Evolutionary conservation across 2,329 filamentous ascomycete species (phyloP), one percentile per base, ranked within the genome.

Genomic region (Diaporthe vaccinii): DNA sequence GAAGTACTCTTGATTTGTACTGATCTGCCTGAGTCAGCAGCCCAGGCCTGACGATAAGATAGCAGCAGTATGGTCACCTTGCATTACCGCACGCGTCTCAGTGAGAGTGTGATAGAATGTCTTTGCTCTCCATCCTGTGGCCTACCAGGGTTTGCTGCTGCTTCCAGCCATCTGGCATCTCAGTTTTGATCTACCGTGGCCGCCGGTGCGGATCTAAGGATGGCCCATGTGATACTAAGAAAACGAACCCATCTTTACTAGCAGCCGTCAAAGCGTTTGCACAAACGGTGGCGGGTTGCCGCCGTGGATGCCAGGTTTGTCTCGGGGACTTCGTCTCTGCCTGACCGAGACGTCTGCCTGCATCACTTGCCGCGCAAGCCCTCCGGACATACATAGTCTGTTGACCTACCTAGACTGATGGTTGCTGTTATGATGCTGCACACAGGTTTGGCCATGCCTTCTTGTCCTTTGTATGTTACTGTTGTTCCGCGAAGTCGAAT

Each of bases 261-360:
- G 46, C 25, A 46, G 34, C 46, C 25, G 58, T 73, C 71, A 65
- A 73, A 65, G 46, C 71, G 61, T 46, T 55, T 46, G 58, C 34
- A 61, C 31, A 44, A 73, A 51, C n/a, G 12, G 70, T 65, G 58
- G 58, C 58, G 34, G 70, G 51, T 51, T 36, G 22, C 6, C 17
- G 22, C 44, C 31, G 31, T 51, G n/a, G 28, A 28, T 59, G 53
- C 20, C 25, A 46, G 20, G 44, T 62, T 59, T 59, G 55, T 49
- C 55, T 28, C 14, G 31, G n/a, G 25, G n/a, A 53, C 36, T 62
- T 49, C 7, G 41, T 25, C 70, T 36, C 28, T 36, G 28, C 28
- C 25, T 34, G n/a, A 22, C 44, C 39, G n/a, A 36, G 65, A 69
- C 49, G 65, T 39, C 65, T 69, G 65, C 65, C 65, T 69, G 65